A percentile compares a stretch with the other conserved stretches of the same genome.
These are phyloP conservation scores for Dendryphion nanum DNA, from an alignment of 2,329 filamentous ascomycete species.

Conservation along the genomic window DNA sequence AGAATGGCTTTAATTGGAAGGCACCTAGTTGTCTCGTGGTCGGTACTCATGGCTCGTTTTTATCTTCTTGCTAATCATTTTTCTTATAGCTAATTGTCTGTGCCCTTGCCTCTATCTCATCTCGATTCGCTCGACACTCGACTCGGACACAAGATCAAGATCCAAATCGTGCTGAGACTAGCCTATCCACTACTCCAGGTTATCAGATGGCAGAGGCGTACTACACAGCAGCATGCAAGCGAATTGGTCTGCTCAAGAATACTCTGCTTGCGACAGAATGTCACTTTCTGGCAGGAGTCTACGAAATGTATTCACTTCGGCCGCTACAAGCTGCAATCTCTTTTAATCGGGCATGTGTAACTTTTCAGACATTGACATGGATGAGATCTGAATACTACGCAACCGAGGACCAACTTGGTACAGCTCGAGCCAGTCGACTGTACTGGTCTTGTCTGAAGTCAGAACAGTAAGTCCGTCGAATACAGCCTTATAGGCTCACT, in stretches of 20 bases:
- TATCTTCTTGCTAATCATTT: neutral
- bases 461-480: conserved; percentile 20
- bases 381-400: conserved; percentile 6
- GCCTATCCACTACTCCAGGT: conserved; percentile 9
- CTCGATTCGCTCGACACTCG: conserved; percentile 10
- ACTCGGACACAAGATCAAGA: neutral
- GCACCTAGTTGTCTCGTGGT: conserved; percentile 31
- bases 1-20: conserved; percentile 27
- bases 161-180: neutral
- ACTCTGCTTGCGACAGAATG: conserved; percentile 30
- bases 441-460: conserved; percentile 39
- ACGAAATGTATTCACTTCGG: conserved; percentile 34
- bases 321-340: conserved; percentile 31
- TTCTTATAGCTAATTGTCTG: conserved; percentile 28
- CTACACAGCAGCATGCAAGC: conserved; percentile 30
- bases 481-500: neutral
- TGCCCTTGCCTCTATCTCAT: conserved; percentile 27
- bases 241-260: conserved; percentile 27
- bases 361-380: conserved; percentile 14
- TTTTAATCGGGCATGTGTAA: conserved; percentile 31
- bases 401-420: conserved; percentile 8
- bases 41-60: conserved; percentile 1
- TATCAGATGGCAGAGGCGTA: conserved; percentile 24
- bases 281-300: conserved; percentile 32
- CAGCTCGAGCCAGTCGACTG: conserved; percentile 24